Conservation (phyloP, 2,329 filamentous ascomycete genomes). For the Ilyonectria sp. region DNA sequence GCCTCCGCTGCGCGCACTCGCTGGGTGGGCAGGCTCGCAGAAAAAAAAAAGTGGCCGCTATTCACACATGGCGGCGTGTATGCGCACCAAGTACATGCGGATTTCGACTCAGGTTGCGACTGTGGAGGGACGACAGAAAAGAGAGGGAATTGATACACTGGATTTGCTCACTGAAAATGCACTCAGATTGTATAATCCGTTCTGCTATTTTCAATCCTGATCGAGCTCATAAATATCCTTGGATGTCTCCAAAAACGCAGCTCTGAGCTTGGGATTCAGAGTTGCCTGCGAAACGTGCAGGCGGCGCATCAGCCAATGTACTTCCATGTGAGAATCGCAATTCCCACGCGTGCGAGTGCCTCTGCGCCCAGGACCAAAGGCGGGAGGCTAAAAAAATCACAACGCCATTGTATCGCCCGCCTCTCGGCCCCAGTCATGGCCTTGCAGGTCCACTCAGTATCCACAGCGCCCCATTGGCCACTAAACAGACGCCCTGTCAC, state of each 20-base stretch:
- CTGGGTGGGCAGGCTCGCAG: slow-evolving; percentile 8
- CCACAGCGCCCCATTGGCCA: slow-evolving; percentile 3
- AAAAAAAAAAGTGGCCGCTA: slow-evolving; percentile 10
- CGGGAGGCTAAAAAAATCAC: neutral
- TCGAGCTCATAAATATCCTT: neutral
- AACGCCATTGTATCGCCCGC: neutral
- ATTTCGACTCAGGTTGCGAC: neutral
- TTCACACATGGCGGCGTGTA: neutral
- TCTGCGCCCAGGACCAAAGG: neutral
- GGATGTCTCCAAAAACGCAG: neutral
- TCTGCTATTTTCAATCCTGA: neutral
- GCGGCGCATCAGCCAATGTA: neutral
- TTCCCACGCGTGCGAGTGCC: neutral
- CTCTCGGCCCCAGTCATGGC: neutral
- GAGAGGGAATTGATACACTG: too few relatives aligned
- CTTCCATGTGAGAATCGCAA: neutral
- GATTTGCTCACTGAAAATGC: too few relatives aligned
- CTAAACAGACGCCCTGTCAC: slow-evolving; percentile 12
- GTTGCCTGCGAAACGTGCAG: neutral
- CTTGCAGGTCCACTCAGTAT: neutral
- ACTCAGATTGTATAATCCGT: too few relatives aligned
- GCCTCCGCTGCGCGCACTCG: slow-evolving; percentile 14
- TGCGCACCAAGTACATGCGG: neutral
- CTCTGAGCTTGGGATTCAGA: too few relatives aligned
- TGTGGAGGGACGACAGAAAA: too few relatives aligned